These are phyloP conservation scores for Candida sp. DNA, from an alignment of 1,139 yeast species.

Conservation along the genomic window DNA sequence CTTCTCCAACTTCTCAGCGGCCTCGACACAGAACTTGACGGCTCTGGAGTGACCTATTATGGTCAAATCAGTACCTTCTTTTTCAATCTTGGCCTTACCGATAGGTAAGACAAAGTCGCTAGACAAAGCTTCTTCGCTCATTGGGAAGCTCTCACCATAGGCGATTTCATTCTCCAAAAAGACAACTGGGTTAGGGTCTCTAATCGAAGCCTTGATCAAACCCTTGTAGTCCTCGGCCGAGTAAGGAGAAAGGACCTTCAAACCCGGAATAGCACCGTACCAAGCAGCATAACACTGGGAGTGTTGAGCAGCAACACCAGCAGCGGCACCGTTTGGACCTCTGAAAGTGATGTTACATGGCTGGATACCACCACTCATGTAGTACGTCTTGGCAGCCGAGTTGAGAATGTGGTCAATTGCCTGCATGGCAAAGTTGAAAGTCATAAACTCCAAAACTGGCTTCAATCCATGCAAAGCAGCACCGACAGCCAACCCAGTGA, in stretches of 20 bases:
- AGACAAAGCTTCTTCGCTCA: slow-evolving; percentile 87
- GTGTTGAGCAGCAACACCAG: slow-evolving; percentile 99
- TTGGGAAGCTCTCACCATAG: slow-evolving; percentile 91
- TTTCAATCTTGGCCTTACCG: slow-evolving; percentile 95
- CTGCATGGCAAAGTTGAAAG: slow-evolving; percentile 99
- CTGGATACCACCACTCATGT: slow-evolving; percentile 99
- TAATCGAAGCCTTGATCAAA: slow-evolving; percentile 91
- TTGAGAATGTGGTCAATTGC: slow-evolving; percentile 98
- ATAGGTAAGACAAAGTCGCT: slow-evolving; percentile 92
- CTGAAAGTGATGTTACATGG: slow-evolving; percentile 97
- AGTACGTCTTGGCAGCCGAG: slow-evolving; percentile 98
- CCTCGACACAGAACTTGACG: slow-evolving; percentile 83
- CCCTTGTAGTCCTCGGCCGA: slow-evolving; percentile 98
- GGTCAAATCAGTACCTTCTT: slow-evolving; percentile 89
- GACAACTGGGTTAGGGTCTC: slow-evolving; percentile 98
- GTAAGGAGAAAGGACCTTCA: slow-evolving; percentile 95
- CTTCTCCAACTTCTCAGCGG: slow-evolving; percentile 86
- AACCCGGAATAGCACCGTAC: slow-evolving; percentile 99
- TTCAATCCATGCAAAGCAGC: slow-evolving; percentile 97
- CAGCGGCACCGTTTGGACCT: slow-evolving; percentile 99
- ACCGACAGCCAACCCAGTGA: slow-evolving; percentile 97
- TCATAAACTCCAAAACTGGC: slow-evolving; percentile 99
- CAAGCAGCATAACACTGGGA: slow-evolving; percentile 98
- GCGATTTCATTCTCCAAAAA: slow-evolving; percentile 95
- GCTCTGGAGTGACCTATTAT: slow-evolving; percentile 93